Conservation (phyloP, 1,139 yeast species). For the Magnusiomyces paraingens region DNA sequence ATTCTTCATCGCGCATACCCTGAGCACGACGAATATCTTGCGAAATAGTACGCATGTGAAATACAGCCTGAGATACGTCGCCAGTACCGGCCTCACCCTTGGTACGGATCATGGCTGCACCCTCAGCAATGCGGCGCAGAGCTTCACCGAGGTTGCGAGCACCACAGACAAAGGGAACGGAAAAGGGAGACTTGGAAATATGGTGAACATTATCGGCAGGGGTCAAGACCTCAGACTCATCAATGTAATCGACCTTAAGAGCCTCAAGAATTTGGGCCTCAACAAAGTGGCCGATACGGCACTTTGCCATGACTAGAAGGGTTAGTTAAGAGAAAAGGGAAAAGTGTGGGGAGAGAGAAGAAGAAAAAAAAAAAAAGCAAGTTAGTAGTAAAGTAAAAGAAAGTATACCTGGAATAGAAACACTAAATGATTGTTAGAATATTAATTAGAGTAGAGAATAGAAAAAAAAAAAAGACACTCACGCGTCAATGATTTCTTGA, state of each 20-base stretch:
- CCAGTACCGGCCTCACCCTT: slow-evolving; percentile 93
- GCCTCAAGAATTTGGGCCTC: slow-evolving; percentile 78
- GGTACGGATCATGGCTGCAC: slow-evolving; percentile 85
- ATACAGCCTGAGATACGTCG: slow-evolving; percentile 80
- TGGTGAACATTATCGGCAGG: slow-evolving; percentile 72
- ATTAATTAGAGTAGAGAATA: background rate
- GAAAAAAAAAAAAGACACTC: slow-evolving; percentile 10
- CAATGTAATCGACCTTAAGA: slow-evolving; percentile 71
- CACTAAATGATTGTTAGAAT: too few relatives aligned
- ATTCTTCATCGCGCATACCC: slow-evolving; percentile 41
- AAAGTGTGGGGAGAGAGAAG: too few relatives aligned
- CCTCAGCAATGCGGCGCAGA: slow-evolving; percentile 70
- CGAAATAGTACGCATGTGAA: slow-evolving; percentile 58
- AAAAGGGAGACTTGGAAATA: slow-evolving; percentile 54
- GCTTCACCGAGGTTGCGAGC: slow-evolving; percentile 84
- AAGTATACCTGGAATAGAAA: slow-evolving; percentile 29
- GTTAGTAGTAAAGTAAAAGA: background rate
- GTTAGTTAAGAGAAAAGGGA: slow-evolving; percentile 39
- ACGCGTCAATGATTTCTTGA: slow-evolving; percentile 61
- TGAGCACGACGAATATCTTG: slow-evolving; percentile 49
- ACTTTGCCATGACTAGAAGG: slow-evolving; percentile 68
- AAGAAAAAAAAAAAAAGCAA: background rate
- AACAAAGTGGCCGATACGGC: slow-evolving; percentile 77
- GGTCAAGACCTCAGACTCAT: slow-evolving; percentile 76
- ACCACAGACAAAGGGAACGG: slow-evolving; percentile 82